These are phyloP conservation scores for Vaccinium corymbosum DNA, from an alignment of 148 eudicot species.

Conservation along the genomic window DNA sequence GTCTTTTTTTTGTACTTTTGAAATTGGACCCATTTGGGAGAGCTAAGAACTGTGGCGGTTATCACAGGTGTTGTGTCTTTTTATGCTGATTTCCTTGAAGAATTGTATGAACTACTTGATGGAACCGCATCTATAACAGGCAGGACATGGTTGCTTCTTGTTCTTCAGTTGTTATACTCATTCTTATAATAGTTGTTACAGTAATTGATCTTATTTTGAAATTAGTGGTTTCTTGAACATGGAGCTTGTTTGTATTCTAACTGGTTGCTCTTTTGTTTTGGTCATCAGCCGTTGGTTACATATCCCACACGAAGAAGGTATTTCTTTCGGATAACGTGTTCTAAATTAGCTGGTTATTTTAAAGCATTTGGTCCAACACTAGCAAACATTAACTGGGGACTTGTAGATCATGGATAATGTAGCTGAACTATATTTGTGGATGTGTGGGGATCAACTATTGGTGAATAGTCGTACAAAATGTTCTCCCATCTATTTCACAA, in stretches of 20 bases:
- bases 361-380: neutral
- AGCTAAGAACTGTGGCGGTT: constrained; percentile 5
- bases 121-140: constrained; percentile 87
- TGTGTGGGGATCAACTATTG: neutral
- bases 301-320: constrained; percentile 80
- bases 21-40: neutral
- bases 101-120: constrained; percentile 62
- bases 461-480: neutral
- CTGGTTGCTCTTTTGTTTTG: constrained; percentile 33
- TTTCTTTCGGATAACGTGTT: neutral
- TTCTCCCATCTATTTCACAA: constrained; percentile 5
- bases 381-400: neutral
- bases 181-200: neutral
- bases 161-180: neutral
- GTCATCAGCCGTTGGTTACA: constrained; percentile 75
- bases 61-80: constrained; percentile 64
- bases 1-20: neutral
- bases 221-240: neutral
- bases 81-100: constrained; percentile 77
- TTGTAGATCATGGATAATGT: neutral
- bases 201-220: neutral
- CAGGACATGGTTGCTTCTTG: constrained; percentile 28
- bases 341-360: neutral
- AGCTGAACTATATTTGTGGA: neutral
- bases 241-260: constrained; percentile 9